Conservation (phyloP, 148 eudicot genomes). For the Camellia sinensis region DNA sequence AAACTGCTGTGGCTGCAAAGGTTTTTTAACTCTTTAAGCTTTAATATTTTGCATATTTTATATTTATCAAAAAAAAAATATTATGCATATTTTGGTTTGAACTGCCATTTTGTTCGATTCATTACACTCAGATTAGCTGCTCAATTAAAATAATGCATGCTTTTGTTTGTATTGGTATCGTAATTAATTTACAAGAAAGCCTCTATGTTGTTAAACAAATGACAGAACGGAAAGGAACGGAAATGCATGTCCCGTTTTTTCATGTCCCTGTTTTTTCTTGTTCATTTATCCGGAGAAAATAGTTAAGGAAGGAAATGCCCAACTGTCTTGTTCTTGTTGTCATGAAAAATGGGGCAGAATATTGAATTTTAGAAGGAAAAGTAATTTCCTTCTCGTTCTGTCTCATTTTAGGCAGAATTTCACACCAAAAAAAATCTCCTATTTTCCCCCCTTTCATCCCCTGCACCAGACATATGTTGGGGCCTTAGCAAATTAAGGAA, state of each 20-base stretch:
- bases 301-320: not conserved
- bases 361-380: not conserved
- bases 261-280: not conserved
- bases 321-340: not conserved
- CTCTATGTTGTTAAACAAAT: not conserved
- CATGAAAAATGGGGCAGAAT: not conserved
- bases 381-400: not conserved
- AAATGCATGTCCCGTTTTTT: not conserved
- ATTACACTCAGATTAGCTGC: not conserved
- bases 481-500: not conserved
- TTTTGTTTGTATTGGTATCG: not conserved
- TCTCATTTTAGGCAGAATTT: not conserved
- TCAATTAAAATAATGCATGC: not conserved
- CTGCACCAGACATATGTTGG: not conserved
- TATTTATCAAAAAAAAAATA: no score
- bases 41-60: not conserved
- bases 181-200: not conserved
- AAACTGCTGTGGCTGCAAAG: slow-evolving; percentile 86
- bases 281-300: not conserved
- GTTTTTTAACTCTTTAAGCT: slow-evolving; percentile 23
- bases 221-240: not conserved
- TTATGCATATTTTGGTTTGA: not conserved
- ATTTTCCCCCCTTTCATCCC: not conserved
- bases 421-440: not conserved
- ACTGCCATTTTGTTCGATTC: not conserved